Evolutionary conservation across 148 eudicot genomes (phyloP), one percentile per base, ranked within the genome.

Genomic region (Tetragonia tetragonoides): DNA sequence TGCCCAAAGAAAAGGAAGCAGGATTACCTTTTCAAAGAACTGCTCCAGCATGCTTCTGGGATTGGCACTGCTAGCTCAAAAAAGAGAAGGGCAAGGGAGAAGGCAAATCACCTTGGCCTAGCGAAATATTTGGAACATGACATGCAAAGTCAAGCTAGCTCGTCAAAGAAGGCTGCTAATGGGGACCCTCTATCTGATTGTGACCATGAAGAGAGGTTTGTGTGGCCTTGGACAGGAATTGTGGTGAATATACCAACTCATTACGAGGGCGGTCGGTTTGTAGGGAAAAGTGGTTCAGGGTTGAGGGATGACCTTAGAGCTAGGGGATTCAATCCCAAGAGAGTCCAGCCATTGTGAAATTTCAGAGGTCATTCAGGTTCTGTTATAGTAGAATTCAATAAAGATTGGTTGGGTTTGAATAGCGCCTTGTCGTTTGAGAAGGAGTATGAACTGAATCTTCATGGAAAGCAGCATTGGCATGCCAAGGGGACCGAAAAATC

Each of bases 151-250:
- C 82, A 75, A 82, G 89, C 86, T 49, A 85, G 86, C 78, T 80
- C 98, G 56, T 87, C 93, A 12, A 75, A 86, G 76, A 79, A 83
- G 61, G 73, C 72, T 54, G 75, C 80, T 21, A 80, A 80, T 44
- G 88, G 75, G 72, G 87, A 87, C 71, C 79, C 84, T 40, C 78
- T 86, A 38, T 84, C 89, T 63, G 79, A 75, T 10, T 78, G 83
- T 78, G 92, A 91, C 68, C 91, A 83, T 75, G 91, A 90, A 65
- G 99, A 96, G 87, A 83, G 84, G 86, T 90, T 93, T 83, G 99
- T 90, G 37, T 96, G 94, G 94, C 99, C 99, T 3, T 96, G 99
- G 99, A 87, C 81, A 20, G 99, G 99, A 64, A 86, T 93, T 77
- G 89, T 91, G 73, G 93, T 96, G 42, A 93, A 96, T 77, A 85